A percentile compares a stretch with the other conserved stretches of the same genome.
Evolutionary conservation across 768 basidiomycete species (phyloP).

Genomic region (Rhizopogon vinicolor): DNA sequence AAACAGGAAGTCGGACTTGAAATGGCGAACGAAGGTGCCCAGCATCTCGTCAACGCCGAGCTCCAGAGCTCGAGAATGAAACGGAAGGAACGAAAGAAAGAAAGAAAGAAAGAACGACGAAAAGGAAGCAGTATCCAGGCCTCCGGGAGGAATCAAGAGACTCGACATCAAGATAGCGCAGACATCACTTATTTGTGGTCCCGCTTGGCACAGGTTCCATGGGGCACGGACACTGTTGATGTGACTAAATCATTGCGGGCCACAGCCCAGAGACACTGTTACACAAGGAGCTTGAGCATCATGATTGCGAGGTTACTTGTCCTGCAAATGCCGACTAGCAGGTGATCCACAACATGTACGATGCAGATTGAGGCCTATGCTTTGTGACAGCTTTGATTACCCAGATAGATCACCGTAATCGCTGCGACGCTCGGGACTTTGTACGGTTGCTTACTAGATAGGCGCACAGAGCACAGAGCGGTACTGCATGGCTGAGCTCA

Average conservation of each 20-base stretch:
- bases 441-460: background rate
- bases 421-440: background rate
- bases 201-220: slow-evolving; percentile 1
- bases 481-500: background rate
- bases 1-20: background rate
- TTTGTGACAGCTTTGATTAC: no score
- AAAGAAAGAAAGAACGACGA: background rate
- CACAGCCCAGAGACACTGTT: background rate
- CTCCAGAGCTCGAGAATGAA: slow-evolving; percentile 8
- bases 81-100: background rate
- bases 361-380: background rate
- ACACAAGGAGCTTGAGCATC: background rate
- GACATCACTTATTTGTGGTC: background rate
- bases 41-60: slow-evolving; percentile 10
- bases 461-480: background rate
- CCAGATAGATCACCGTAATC: background rate
- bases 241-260: background rate
- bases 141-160: background rate
- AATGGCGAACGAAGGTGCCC: slow-evolving; percentile 5
- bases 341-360: background rate
- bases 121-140: background rate
- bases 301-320: background rate
- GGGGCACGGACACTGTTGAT: background rate
- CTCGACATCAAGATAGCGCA: background rate
- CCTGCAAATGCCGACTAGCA: background rate